Evolutionary conservation across 83 land plant genomes (phyloP).

Genomic region (Picea abies): DNA sequence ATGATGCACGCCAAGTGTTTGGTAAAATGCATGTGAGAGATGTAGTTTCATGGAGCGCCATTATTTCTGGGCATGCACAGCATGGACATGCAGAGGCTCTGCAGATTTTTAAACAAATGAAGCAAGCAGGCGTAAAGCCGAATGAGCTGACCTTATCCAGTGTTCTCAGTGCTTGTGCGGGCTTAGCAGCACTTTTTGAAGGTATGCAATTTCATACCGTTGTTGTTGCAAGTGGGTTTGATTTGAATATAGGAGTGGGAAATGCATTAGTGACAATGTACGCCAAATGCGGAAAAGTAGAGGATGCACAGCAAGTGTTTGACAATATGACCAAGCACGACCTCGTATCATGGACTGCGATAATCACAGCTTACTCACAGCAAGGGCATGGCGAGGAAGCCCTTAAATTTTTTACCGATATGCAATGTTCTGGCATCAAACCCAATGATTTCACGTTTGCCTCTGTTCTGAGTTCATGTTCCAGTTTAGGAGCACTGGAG

Average conservation of each 20-base stretch:
- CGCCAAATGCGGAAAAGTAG: neutral
- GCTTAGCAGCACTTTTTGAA: neutral
- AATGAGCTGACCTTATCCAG: neutral
- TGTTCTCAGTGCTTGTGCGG: neutral
- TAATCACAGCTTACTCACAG: slow-evolving; percentile 24
- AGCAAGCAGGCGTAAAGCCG: neutral
- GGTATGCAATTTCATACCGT: neutral
- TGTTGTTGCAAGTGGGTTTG: neutral
- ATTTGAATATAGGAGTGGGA: neutral
- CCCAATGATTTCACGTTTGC: slow-evolving; percentile 22
- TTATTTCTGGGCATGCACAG: neutral
- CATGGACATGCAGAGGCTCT: neutral
- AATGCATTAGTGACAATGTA: neutral
- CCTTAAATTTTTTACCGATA: slow-evolving; percentile 3
- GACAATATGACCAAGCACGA: slow-evolving; percentile 9
- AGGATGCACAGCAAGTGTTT: slow-evolving; percentile 24
- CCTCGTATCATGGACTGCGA: slow-evolving; percentile 19
- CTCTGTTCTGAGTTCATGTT: slow-evolving; percentile 22
- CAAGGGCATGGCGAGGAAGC: slow-evolving; percentile 18
- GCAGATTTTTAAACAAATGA: neutral
- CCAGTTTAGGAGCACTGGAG: slow-evolving; percentile 8
- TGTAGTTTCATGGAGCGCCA: slow-evolving; percentile 9
- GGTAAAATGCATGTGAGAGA: neutral
- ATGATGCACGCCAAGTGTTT: neutral
- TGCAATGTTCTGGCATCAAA: slow-evolving; percentile 12